Base-by-base conservation (phyloP, 1,284 basidiomycete species). In the Fomitopsis pinicola region DNA sequence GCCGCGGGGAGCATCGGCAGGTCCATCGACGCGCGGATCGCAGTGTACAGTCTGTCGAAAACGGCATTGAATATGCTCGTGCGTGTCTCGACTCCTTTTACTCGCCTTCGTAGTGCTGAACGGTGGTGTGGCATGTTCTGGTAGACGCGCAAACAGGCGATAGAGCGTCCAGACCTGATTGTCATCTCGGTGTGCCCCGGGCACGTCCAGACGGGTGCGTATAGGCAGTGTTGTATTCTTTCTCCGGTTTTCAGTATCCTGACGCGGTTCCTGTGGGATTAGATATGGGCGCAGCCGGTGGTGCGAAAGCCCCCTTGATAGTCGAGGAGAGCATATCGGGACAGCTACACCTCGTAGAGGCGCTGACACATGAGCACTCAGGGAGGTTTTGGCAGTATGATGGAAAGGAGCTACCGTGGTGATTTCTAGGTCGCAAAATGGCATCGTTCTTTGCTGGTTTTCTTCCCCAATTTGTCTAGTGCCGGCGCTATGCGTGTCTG, bases 181-280 rank as follows among this genome's bases (percentile, higher is more conserved):
- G 58, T 63, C 1, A 59, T 72, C 17, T 55, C 64, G 1, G 44
- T 73, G 1, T 69, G 72, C 61, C 71, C 71, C 6, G 72, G 68
- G 0, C 73, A 68, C 67, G 67, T 72, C 26, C 73, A 71, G 66
- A 76, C 70, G 72, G 73, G 72, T 71, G 42, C 44, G 62, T 57
- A 1, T 40, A 40, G 5, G 14, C 38, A 15, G 12, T 14, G 38
- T 15, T 4, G 38, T 10, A 22, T 22, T 22, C 22, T 22, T 22
- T 22, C 22, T 22, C 22, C 38, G 3, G 9, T 15, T 1, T 22
- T 22, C 38, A 15, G 14, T 40, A 15, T 12, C 3, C 38, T 40
- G 38, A 40, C 14, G 9, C 38, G 2, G 14, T 6, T 15, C 5
- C 14, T 40, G 38, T 15, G 38, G 9, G 5, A 1, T 8, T 4